phyloP scores from a whole-genome alignment of 129 eudicot species.

The Calendula officinalis region DNA sequence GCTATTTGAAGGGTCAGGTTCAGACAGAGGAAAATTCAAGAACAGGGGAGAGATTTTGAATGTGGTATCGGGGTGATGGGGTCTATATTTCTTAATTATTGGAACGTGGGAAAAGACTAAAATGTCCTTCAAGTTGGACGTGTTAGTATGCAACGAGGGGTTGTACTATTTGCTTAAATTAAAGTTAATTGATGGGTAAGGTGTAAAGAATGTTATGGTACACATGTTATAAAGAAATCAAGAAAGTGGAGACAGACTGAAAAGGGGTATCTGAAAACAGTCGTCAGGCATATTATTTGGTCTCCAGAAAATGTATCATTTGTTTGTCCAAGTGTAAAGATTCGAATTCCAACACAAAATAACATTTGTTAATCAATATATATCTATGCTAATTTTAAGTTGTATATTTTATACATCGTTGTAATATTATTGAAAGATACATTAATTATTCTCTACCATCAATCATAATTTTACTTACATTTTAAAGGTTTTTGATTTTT shows the following conservation, averaged over 20 bases:
- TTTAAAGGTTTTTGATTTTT: no score
- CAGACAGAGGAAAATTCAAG: neutral
- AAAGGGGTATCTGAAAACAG: conserved; percentile 21
- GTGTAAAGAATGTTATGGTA: neutral
- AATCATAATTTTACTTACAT: no score
- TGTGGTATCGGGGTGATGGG: neutral
- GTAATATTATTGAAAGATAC: neutral
- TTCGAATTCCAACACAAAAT: conserved; percentile 22
- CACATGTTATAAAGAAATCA: neutral
- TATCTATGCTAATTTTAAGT: neutral
- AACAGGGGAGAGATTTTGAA: neutral
- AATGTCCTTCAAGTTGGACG: conserved; percentile 11
- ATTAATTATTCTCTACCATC: neutral
- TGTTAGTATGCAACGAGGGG: conserved; percentile 5
- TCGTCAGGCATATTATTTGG: conserved; percentile 24
- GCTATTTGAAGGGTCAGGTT: neutral
- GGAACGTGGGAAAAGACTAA: conserved; percentile 12
- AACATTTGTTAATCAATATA: neutral
- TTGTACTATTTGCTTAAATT: neutral
- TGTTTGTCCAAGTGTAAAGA: conserved; percentile 20
- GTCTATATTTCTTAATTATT: neutral
- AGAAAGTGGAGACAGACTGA: conserved; percentile 14
- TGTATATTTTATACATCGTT: neutral
- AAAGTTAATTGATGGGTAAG: no score
- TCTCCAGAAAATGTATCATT: conserved; percentile 5